Evolutionary conservation across 768 basidiomycete species (phyloP).

Genomic region (Nidula microcarpa): DNA sequence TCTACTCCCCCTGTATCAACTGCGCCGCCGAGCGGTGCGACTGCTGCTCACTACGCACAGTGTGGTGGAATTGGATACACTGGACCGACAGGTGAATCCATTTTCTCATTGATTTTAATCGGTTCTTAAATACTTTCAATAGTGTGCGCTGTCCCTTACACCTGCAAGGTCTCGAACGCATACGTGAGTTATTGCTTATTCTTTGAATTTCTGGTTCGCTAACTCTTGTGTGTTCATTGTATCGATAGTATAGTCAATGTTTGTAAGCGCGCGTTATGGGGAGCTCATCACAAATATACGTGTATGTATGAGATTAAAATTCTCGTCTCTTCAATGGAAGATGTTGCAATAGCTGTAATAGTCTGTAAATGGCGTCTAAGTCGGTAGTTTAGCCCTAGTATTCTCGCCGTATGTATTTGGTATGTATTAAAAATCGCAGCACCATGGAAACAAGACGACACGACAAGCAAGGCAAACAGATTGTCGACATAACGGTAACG

Average conservation of each 20-base stretch:
- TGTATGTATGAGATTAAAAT: no score
- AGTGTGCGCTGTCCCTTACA: conserved; percentile 14
- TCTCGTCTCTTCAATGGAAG: no score
- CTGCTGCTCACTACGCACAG: conserved; percentile 18
- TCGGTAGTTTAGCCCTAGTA: no score
- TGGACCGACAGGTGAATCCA: conserved; percentile 10
- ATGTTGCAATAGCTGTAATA: no score
- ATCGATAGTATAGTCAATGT: conserved; percentile 9
- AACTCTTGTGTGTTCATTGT: neutral
- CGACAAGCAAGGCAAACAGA: no score
- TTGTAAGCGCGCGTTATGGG: conserved; percentile 1
- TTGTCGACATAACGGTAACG: no score
- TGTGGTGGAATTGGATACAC: conserved; percentile 15
- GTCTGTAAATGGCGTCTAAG: no score
- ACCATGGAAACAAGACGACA: no score
- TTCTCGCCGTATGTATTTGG: no score
- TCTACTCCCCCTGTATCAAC: conserved; percentile 7
- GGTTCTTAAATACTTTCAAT: neutral
- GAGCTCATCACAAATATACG: no score
- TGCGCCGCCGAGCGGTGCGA: conserved; percentile 10
- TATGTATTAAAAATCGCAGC: no score
- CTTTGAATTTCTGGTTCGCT: no score
- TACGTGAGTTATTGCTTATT: neutral
- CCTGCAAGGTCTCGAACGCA: conserved; percentile 6
- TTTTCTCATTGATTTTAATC: neutral